Evolutionary conservation across 1,139 yeast species (phyloP).

Genomic region (Suhomyces chickasaworum): DNA sequence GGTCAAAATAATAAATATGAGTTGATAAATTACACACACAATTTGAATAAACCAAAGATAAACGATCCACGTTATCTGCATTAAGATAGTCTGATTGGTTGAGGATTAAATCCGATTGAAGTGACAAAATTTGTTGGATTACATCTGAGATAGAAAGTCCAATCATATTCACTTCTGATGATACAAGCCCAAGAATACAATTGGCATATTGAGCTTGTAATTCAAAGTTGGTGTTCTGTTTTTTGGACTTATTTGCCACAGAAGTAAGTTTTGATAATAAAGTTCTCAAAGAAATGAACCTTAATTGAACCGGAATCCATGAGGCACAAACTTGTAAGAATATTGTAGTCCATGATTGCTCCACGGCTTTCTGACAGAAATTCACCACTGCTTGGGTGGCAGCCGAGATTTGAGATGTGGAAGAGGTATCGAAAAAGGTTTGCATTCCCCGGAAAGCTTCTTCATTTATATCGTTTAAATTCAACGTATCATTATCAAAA

Average conservation of each 20-base stretch:
- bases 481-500: conserved; percentile 34
- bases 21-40: conserved; percentile 66
- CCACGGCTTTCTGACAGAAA: conserved; percentile 31
- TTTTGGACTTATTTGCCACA: conserved; percentile 23
- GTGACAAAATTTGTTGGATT: conserved; percentile 59
- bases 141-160: conserved; percentile 89
- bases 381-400: conserved; percentile 49
- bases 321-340: conserved; percentile 67
- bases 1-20: conserved; percentile 78
- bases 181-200: conserved; percentile 66
- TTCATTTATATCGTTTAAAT: conserved; percentile 33
- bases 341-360: conserved; percentile 52
- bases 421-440: conserved; percentile 52
- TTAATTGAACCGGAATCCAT: conserved; percentile 86
- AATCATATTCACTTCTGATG: conserved; percentile 79
- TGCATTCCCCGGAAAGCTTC: conserved; percentile 49
- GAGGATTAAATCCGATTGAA: conserved; percentile 55
- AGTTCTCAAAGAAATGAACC: conserved; percentile 65
- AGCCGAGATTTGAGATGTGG: conserved; percentile 49
- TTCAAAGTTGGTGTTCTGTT: conserved; percentile 26
- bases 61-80: conserved; percentile 25
- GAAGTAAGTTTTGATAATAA: conserved; percentile 36
- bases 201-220: conserved; percentile 54
- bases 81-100: conserved; percentile 25
- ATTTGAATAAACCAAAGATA: conserved; percentile 39